phyloP scores from a whole-genome alignment of 441 rosid species.

The Francoa sonchifolia region DNA sequence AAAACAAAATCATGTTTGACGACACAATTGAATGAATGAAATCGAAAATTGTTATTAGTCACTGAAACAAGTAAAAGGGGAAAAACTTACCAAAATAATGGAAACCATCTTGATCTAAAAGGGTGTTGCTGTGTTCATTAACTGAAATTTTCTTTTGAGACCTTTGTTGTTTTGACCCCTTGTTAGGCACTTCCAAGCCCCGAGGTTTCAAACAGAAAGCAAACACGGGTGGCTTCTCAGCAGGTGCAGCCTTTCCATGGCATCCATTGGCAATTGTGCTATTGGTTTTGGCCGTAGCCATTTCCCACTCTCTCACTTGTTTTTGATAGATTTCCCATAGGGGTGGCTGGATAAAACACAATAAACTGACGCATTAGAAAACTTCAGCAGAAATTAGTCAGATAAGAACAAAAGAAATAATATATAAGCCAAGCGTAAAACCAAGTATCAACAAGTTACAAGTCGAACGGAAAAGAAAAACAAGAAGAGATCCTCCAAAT shows the following conservation, averaged over 20 bases:
- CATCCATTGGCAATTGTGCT: slow-evolving; percentile 27
- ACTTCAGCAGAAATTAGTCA: neutral
- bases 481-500: neutral
- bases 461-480: too few relatives aligned
- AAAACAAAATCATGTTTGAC: slow-evolving; percentile 12
- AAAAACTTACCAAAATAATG: slow-evolving; percentile 31
- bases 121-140: slow-evolving; percentile 35
- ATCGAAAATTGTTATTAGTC: neutral
- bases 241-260: slow-evolving; percentile 31
- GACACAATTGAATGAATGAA: slow-evolving; percentile 1
- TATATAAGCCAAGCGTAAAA: too few relatives aligned
- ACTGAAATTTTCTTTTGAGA: slow-evolving; percentile 61
- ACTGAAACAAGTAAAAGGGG: slow-evolving; percentile 2
- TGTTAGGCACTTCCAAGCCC: slow-evolving; percentile 84
- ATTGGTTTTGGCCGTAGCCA: slow-evolving; percentile 34
- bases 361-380: neutral
- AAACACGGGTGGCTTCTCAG: slow-evolving; percentile 82
- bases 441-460: too few relatives aligned
- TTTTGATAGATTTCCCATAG: slow-evolving; percentile 81
- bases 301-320: slow-evolving; percentile 73
- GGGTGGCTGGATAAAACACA: slow-evolving; percentile 52
- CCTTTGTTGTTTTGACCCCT: slow-evolving; percentile 79
- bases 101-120: slow-evolving; percentile 40
- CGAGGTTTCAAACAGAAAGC: slow-evolving; percentile 96
- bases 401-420: neutral